Conservation (phyloP, 257 asterid genomes). For the Jacaranda copaia region DNA sequence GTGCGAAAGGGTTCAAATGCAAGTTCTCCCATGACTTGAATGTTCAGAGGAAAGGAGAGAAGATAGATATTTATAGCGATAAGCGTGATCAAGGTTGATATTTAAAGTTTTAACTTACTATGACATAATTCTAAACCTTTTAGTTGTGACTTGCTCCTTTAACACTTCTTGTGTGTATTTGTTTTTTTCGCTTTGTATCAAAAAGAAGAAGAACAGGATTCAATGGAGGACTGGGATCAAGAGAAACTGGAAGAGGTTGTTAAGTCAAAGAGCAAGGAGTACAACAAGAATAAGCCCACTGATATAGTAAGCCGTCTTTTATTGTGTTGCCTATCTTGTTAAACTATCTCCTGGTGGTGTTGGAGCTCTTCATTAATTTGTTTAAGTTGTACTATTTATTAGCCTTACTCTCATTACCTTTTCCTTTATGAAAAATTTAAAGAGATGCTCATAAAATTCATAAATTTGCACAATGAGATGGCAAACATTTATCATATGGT, state of each 20-base stretch:
- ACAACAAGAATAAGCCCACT: conserved; percentile 94
- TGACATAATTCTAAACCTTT: background rate
- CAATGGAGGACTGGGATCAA: conserved; percentile 98
- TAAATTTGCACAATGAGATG: background rate
- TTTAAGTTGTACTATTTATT: background rate
- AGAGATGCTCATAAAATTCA: conserved; percentile 14
- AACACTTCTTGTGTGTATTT: conserved; percentile 16
- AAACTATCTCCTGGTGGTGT: conserved; percentile 3
- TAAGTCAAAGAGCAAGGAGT: conserved; percentile 85
- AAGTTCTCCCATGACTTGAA: conserved; percentile 96
- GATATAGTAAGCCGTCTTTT: conserved; percentile 71
- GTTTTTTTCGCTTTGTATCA: conserved; percentile 12
- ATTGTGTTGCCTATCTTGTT: conserved; percentile 19
- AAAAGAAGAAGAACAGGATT: conserved; percentile 43
- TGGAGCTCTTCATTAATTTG: conserved; percentile 6
- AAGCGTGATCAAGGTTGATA: conserved; percentile 58
- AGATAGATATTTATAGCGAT: conserved; percentile 92
- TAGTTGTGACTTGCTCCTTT: background rate
- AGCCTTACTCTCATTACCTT: background rate
- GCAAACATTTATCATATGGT: conserved; percentile 6
- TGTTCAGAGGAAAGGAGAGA: conserved; percentile 95
- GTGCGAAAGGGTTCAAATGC: conserved; percentile 94
- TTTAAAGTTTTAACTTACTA: background rate
- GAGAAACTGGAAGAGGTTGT: conserved; percentile 89
- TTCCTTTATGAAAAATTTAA: conserved; percentile 3